phyloP scores from a whole-genome alignment of 257 asterid genomes.

The Solanum clarkiae region DNA sequence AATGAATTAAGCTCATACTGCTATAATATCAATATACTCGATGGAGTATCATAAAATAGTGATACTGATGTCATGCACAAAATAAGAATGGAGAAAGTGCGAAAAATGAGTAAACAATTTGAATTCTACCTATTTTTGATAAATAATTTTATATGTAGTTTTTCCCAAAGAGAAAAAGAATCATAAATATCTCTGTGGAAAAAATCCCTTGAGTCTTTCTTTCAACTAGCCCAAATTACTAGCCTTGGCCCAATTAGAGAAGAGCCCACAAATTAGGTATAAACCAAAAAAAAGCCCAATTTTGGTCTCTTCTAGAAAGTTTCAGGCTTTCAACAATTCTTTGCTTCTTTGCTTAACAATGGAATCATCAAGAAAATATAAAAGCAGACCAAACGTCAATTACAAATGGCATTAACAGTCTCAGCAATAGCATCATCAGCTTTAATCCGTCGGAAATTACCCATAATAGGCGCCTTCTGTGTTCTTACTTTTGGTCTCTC shows the following conservation, averaged over 20 bases:
- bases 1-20: too few species aligned
- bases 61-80: too few species aligned
- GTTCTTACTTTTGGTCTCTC: conserved; percentile 72
- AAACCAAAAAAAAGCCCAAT: not conserved
- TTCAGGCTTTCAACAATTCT: not conserved
- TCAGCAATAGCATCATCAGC: conserved; percentile 53
- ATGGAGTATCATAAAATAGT: too few species aligned
- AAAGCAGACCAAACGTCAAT: not conserved
- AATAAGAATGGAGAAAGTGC: too few species aligned
- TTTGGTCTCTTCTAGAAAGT: not conserved
- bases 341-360: not conserved
- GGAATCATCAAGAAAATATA: not conserved
- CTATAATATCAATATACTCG: too few species aligned
- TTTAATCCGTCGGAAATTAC: conserved; percentile 48
- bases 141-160: too few species aligned
- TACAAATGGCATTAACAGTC: conserved; percentile 63
- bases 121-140: too few species aligned
- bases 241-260: not conserved
- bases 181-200: too few species aligned
- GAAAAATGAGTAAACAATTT: too few species aligned
- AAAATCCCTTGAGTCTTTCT: too few species aligned
- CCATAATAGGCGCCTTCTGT: conserved; percentile 79
- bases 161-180: too few species aligned
- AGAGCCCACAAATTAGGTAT: not conserved
- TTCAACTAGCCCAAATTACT: too few species aligned